Conservation (phyloP, 345 rosid species). For the Melaleuca quinquenervia region DNA sequence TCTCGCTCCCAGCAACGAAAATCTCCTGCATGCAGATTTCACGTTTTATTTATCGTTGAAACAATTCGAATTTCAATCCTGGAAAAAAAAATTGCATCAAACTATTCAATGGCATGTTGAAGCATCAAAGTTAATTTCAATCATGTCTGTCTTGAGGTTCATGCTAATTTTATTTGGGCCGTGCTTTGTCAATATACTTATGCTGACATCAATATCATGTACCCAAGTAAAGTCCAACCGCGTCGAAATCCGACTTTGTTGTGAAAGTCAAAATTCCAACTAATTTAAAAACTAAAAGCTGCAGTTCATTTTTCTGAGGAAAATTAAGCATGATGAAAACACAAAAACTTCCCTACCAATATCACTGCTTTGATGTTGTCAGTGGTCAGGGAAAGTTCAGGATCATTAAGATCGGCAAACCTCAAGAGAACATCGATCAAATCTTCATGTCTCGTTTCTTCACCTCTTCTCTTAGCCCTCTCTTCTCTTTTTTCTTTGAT, state of each 20-base stretch:
- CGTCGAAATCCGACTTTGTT: too few species aligned
- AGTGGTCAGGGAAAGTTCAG: conserved; percentile 1
- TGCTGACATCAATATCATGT: neutral
- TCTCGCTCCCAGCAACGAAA: conserved; percentile 16
- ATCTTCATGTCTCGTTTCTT: neutral
- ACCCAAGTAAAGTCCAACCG: neutral
- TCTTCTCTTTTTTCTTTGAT: conserved; percentile 12
- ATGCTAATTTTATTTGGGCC: neutral
- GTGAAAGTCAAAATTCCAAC: neutral
- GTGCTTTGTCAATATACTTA: neutral
- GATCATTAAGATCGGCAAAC: conserved; percentile 3
- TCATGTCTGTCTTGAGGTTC: neutral
- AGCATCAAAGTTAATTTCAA: neutral
- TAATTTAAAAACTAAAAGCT: neutral
- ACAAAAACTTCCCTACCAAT: neutral
- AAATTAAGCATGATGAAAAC: neutral
- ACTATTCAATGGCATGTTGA: neutral
- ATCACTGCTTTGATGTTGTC: conserved; percentile 25
- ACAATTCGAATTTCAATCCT: neutral
- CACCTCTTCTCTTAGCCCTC: neutral
- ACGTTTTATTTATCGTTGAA: neutral
- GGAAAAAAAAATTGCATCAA: neutral
- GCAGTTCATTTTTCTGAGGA: neutral
- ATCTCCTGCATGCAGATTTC: conserved; percentile 6
- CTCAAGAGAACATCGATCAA: conserved; percentile 25